A percentile compares a stretch with the other conserved stretches of the same genome.
Evolutionary conservation across 2,329 filamentous ascomycete species (phyloP).

Genomic region (Colletotrichum australisinense): DNA sequence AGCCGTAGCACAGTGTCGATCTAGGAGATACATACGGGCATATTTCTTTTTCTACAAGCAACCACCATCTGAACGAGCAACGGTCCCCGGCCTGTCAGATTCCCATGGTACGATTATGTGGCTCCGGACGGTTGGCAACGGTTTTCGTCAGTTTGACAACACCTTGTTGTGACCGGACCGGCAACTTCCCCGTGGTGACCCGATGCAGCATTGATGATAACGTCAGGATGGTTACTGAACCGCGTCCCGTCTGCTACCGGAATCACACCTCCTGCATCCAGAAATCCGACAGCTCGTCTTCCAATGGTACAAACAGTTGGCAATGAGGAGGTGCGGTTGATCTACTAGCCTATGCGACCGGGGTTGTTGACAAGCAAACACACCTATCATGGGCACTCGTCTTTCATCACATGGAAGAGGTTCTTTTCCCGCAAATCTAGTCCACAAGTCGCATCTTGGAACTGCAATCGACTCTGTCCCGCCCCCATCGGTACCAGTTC

Average conservation of each 20-base stretch:
- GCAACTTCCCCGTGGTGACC: constrained; percentile 27
- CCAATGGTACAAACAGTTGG: background rate
- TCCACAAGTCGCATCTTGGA: constrained; percentile 5
- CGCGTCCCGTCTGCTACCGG: constrained; percentile 5
- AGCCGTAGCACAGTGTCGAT: constrained; percentile 16
- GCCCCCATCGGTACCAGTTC: background rate
- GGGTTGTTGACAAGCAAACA: constrained; percentile 23
- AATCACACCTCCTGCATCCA: constrained; percentile 12
- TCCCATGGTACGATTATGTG: background rate
- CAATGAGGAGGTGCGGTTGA: constrained; percentile 20
- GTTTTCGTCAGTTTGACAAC: constrained; percentile 1
- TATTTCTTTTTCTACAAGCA: constrained; percentile 13
- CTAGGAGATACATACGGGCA: constrained; percentile 12
- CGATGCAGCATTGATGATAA: constrained; percentile 6
- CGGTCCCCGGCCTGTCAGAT: constrained; percentile 26
- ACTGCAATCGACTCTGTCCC: background rate
- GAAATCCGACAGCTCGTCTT: constrained; percentile 11
- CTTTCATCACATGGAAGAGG: background rate
- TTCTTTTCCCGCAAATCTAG: background rate
- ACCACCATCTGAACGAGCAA: background rate
- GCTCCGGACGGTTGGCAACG: constrained; percentile 23
- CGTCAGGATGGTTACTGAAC: constrained; percentile 11
- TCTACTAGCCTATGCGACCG: constrained; percentile 21
- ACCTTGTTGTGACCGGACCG: constrained; percentile 27
- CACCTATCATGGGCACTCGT: constrained; percentile 1